These are phyloP conservation scores for Helicocarpus griseus DNA, from an alignment of 2,329 filamentous ascomycete genomes.

Conservation along the genomic window DNA sequence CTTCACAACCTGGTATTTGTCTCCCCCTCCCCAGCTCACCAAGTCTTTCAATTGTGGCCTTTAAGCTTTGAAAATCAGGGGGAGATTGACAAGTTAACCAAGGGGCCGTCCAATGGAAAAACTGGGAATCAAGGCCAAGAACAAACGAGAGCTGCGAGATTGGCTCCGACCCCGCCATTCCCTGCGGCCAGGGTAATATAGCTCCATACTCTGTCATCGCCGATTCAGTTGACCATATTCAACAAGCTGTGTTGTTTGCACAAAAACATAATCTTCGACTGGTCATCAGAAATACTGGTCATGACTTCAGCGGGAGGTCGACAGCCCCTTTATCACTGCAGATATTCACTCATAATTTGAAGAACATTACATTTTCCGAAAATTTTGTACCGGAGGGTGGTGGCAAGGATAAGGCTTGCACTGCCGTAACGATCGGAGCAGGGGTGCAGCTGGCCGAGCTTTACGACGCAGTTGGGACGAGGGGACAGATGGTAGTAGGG, in stretches of 20 bases:
- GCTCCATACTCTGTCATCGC: conserved; percentile 28
- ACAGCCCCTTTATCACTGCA: conserved; percentile 45
- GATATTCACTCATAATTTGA: conserved; percentile 25
- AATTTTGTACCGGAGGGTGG: conserved; percentile 33
- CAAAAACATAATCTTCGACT: conserved; percentile 26
- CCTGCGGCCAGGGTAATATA: not conserved
- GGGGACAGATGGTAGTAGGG: conserved; percentile 44
- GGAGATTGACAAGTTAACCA: not conserved
- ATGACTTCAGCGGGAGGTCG: conserved; percentile 46
- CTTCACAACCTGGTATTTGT: conserved; percentile 19
- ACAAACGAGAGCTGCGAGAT: conserved; percentile 24
- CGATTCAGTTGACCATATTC: conserved; percentile 16
- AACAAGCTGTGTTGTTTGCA: conserved; percentile 17
- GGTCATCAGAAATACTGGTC: conserved; percentile 46
- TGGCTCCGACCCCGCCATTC: not conserved
- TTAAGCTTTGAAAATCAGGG: no score
- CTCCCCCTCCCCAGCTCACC: not conserved
- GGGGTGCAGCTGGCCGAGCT: conserved; percentile 44
- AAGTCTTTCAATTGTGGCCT: not conserved
- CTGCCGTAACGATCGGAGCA: conserved; percentile 44
- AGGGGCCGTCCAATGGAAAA: conserved; percentile 27
- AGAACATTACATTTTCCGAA: conserved; percentile 27
- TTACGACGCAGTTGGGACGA: conserved; percentile 36
- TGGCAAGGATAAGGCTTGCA: conserved; percentile 28
- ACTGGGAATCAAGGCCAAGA: conserved; percentile 32